Evolutionary conservation across 805 yeast genomes (phyloP), one percentile per base, ranked within the genome.

Genomic region (Ogataea degrootiae): DNA sequence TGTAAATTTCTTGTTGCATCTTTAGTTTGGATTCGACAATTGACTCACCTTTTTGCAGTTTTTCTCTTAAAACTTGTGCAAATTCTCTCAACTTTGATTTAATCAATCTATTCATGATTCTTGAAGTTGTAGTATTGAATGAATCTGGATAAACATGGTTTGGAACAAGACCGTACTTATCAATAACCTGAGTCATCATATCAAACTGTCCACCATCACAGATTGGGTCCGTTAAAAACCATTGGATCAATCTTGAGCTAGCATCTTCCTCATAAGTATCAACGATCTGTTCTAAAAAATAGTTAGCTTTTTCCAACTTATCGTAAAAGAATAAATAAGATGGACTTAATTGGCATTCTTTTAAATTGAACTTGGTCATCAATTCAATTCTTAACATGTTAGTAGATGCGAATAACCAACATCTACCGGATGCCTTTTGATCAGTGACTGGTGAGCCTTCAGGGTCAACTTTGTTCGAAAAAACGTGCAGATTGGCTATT

Each of bases 141-240:
- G 80, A 73, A 63, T 88, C 96, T 11, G 92, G 91, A 68, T 76
- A 89, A 16, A 79, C 64, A 53, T 76, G 79, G 59, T 83, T 73
- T 36, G 96, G 96, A 45, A 88, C 86, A 45, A 85, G 61, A 29
- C 96, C 96, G 58, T 88, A 89, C 66, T 88, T 89, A 52, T 81
- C 80, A 43, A 87, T 77, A 48, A 89, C 63, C 66, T 87, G 86
- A 42, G 83, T 73, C 62, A 87, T 79, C 94, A 88, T 85, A 54
- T 85, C 83, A 75, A 85, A 87, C 67, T 88, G 96, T 45, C 96
- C 96, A 56, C 96, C 96, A 61, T 89, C 96, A 49, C 76, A 64
- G 40, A 82, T 80, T 22, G 96, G 95, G 46, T 79, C 83, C 5
- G 69, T 56, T 46, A 87, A 70, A 41, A 88, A 66, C 55, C 76